Percentiles rank a stretch among this genome's conserved stretches.
phyloP scores from a whole-genome alignment of 1,139 yeast genomes.

The Suhomyces guaymorum region DNA sequence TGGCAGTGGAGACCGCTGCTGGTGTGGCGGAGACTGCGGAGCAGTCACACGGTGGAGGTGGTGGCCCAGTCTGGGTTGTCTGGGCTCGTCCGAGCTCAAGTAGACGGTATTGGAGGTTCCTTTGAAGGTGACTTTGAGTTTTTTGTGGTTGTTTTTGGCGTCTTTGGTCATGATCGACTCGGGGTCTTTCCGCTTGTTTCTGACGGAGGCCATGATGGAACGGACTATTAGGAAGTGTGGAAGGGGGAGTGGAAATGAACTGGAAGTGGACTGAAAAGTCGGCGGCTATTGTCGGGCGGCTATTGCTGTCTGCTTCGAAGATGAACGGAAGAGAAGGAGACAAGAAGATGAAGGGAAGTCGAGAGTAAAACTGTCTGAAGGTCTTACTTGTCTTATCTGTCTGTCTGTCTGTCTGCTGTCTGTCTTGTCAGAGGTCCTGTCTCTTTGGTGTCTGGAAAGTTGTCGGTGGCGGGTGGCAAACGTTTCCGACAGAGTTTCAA shows the following conservation, averaged over 20 bases:
- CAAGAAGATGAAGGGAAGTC: too few species aligned
- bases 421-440: too few species aligned
- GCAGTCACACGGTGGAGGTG: conserved; percentile 13
- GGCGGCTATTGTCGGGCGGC: too few species aligned
- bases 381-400: too few species aligned
- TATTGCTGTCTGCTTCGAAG: too few species aligned
- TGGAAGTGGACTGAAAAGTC: too few species aligned
- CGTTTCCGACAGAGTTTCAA: too few species aligned
- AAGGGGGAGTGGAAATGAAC: neutral
- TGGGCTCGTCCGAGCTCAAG: conserved; percentile 1
- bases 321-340: too few species aligned
- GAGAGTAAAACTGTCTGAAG: too few species aligned
- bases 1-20: conserved; percentile 21
- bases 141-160: conserved; percentile 11
- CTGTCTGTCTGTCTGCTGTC: too few species aligned
- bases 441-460: too few species aligned
- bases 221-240: neutral
- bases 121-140: conserved; percentile 16
- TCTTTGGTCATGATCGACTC: conserved; percentile 11
- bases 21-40: conserved; percentile 15
- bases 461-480: too few species aligned
- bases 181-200: conserved; percentile 26
- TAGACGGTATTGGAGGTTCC: conserved; percentile 7
- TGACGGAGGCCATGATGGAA: conserved; percentile 29
- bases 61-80: conserved; percentile 14